Evolutionary conservation across 139 green algal species (phyloP).

Genomic region (Pleodorina starrii): DNA sequence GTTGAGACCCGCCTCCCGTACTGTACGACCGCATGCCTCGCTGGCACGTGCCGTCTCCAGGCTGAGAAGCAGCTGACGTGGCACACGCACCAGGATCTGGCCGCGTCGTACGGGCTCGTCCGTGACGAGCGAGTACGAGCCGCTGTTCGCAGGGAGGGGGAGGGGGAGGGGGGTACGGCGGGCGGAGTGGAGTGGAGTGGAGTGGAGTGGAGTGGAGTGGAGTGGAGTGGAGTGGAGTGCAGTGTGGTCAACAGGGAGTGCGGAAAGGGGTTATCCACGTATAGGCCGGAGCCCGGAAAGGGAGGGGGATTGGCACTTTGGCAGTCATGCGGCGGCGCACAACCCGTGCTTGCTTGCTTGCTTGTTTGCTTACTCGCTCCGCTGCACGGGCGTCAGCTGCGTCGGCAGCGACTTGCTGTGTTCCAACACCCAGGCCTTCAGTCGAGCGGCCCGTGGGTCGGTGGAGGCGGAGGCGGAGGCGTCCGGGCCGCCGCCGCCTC

Average conservation of each 20-base stretch:
- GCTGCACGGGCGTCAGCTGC: slow-evolving; percentile 9
- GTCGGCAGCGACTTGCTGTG: slow-evolving; percentile 28
- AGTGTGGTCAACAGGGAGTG: too few species aligned
- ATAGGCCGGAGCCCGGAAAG: too few species aligned
- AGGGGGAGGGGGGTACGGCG: too few species aligned
- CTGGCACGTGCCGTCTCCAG: slow-evolving; percentile 28
- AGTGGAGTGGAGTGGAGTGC: background rate
- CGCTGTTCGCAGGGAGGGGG: background rate
- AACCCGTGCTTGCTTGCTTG: too few species aligned
- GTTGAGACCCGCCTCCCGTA: background rate
- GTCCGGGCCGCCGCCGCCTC: too few species aligned
- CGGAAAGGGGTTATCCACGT: too few species aligned
- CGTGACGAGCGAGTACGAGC: slow-evolving; percentile 56
- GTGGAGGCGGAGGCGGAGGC: background rate
- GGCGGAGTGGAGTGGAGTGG: background rate
- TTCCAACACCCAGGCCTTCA: slow-evolving; percentile 50
- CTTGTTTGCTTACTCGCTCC: background rate
- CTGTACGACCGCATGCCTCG: background rate
- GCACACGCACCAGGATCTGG: slow-evolving; percentile 61
- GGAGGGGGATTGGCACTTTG: too few species aligned
- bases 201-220: background rate
- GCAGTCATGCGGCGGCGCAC: too few species aligned
- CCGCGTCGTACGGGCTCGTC: slow-evolving; percentile 45
- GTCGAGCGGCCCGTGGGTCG: background rate
- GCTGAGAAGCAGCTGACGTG: slow-evolving; percentile 60